A percentile compares a stretch with the other conserved stretches of the same genome.
Conservation (phyloP, 2,329 filamentous ascomycete genomes). For the Cryphonectria japonica region DNA sequence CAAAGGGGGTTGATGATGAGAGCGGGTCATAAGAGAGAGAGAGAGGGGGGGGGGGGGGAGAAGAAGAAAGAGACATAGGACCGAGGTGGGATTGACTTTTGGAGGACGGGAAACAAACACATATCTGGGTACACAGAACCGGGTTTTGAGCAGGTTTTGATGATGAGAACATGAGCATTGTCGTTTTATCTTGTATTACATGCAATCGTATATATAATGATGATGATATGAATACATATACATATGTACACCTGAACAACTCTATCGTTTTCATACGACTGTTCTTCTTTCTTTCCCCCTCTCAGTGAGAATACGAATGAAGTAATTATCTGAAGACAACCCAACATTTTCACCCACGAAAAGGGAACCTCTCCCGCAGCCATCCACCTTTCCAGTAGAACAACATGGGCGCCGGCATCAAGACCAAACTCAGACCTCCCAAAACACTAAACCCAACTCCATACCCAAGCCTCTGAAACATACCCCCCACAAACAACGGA, state of each 20-base stretch:
- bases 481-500: background rate
- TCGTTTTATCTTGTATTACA: background rate
- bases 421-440: background rate
- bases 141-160: background rate
- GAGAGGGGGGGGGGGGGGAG: too few relatives aligned
- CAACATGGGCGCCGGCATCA: constrained; percentile 7
- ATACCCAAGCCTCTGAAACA: background rate
- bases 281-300: background rate
- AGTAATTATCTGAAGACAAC: background rate
- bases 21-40: background rate
- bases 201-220: background rate
- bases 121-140: constrained; percentile 7
- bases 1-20: constrained; percentile 1
- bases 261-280: background rate
- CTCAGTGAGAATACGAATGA: background rate
- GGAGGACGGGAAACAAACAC: background rate
- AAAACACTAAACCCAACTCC: background rate
- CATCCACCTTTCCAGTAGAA: constrained; percentile 6
- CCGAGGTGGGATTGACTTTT: background rate
- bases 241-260: background rate
- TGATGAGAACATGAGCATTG: background rate
- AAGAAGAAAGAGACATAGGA: background rate
- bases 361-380: background rate
- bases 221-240: background rate
- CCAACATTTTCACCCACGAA: background rate